Evolutionary conservation across 495 filamentous ascomycete genomes (phyloP), one percentile per base, ranked within the genome.

Genomic region (Aspergillus affinis): DNA sequence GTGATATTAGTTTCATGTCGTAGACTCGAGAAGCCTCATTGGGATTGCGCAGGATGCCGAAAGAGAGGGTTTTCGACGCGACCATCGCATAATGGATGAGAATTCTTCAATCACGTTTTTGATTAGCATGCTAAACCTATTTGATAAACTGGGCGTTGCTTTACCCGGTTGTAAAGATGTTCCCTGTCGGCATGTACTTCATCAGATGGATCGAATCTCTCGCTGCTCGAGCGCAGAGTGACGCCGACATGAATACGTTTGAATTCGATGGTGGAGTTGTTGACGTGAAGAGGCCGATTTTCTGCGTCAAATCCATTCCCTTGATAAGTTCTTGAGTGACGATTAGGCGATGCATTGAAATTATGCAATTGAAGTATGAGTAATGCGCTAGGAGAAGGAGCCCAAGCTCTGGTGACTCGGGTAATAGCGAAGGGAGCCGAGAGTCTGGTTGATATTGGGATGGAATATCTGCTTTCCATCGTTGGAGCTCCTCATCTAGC

Each of bases 341-440:
- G 17, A 63, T 51, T 3, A 63, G 30, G 8, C 55, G 61, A 27
- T 67, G 65, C 17, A 67, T 61, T 18, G 65, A 61, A 18, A 67
- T 67, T n/a, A 67, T 51, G 51, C 65, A 67, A 23, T 67, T 52
- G 23, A 64, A 64, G 23, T 67, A 67, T 2, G 61, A 61, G 29
- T 60, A 64, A 41, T 67, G 61, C 0, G 61, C 52, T 21, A 56
- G 57, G 6, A 67, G 52, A 6, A 67, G 49, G 2, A 55, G 54
- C 36, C 36, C 36, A 15, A 13, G 13, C 36, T 41, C 36, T 5
- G 36, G 36, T 41, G 36, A 41, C 4, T 41, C 8, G 20, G 36
- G 21, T 12, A 53, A 46, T 0, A 56, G 60, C 21, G 60, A 47
- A 8, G 48, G 57, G 1, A 49, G 49, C 21, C 48, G 58, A 18